A percentile compares a stretch with the other conserved stretches of the same genome.
Conservation (phyloP, 1,284 basidiomycete species). For the Schizophyllum commune region DNA sequence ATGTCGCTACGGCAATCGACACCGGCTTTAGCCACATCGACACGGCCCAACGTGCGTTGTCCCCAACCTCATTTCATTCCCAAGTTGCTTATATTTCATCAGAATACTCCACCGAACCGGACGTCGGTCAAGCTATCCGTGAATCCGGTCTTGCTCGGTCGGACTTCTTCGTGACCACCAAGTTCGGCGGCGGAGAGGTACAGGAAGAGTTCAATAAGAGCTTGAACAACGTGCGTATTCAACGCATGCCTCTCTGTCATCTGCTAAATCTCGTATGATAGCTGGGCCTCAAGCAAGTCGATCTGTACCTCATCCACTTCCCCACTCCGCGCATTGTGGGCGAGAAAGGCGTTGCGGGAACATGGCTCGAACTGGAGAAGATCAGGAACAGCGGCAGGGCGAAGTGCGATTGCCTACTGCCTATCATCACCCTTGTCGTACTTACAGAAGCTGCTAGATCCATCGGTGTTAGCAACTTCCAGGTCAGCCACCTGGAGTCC, state of each 20-base stretch:
- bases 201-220: conserved; percentile 47
- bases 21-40: conserved; percentile 41
- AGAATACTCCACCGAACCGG: conserved; percentile 38
- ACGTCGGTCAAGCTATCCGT: conserved; percentile 38
- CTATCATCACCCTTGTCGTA: not conserved
- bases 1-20: conserved; percentile 34
- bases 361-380: conserved; percentile 63
- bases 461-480: conserved; percentile 79
- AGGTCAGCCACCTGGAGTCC: conserved; percentile 47
- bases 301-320: conserved; percentile 64
- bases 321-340: conserved; percentile 22
- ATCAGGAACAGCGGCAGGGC: conserved; percentile 54
- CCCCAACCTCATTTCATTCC: too few relatives aligned
- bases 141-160: conserved; percentile 38
- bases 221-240: conserved; percentile 40
- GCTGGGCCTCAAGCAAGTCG: conserved; percentile 58
- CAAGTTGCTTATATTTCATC: too few relatives aligned
- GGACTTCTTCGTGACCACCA: conserved; percentile 46
- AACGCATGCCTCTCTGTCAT: not conserved
- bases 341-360: conserved; percentile 26
- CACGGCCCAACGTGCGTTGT: conserved; percentile 36
- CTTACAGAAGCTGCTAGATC: conserved; percentile 34
- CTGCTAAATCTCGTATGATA: not conserved
- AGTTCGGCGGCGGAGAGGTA: conserved; percentile 51
- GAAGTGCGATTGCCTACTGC: conserved; percentile 27